Evolutionary conservation across 2,329 filamentous ascomycete species (phyloP).

Genomic region (Calonectria pseudoturangicola): DNA sequence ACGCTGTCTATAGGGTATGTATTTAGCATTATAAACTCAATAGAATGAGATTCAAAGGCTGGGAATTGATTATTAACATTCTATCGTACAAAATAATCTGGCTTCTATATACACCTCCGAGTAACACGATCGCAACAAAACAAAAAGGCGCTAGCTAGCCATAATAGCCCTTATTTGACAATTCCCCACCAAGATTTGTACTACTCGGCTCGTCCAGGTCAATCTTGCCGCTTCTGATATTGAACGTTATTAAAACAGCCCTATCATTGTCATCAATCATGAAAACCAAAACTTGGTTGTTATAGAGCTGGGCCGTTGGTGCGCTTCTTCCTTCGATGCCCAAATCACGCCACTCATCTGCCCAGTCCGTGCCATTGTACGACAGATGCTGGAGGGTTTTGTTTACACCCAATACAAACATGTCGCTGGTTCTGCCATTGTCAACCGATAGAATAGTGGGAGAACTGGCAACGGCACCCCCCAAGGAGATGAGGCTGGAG

Average conservation of each 20-base stretch:
- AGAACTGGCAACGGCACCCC: background rate
- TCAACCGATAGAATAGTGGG: background rate
- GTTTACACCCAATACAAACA: background rate
- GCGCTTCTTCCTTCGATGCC: background rate
- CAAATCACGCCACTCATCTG: background rate
- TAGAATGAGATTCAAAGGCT: too few relatives aligned
- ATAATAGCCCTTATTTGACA: constrained; percentile 5
- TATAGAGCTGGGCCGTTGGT: background rate
- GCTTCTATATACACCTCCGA: too few relatives aligned
- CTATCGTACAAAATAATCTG: too few relatives aligned
- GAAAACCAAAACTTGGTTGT: constrained; percentile 1
- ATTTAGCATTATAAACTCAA: too few relatives aligned
- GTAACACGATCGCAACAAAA: too few relatives aligned
- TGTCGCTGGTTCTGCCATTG: background rate
- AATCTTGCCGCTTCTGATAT: background rate
- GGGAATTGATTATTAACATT: too few relatives aligned
- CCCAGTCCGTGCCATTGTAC: background rate
- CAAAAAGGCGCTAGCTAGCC: too few relatives aligned
- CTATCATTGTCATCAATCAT: background rate
- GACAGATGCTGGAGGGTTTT: background rate
- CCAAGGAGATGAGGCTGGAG: background rate
- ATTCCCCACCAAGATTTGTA: background rate
- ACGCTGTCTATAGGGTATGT: too few relatives aligned
- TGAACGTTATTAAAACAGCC: background rate
- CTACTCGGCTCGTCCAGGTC: background rate